These are phyloP conservation scores for Sphaerobolus stellatus DNA, from an alignment of 1,284 basidiomycete species.

Conservation along the genomic window DNA sequence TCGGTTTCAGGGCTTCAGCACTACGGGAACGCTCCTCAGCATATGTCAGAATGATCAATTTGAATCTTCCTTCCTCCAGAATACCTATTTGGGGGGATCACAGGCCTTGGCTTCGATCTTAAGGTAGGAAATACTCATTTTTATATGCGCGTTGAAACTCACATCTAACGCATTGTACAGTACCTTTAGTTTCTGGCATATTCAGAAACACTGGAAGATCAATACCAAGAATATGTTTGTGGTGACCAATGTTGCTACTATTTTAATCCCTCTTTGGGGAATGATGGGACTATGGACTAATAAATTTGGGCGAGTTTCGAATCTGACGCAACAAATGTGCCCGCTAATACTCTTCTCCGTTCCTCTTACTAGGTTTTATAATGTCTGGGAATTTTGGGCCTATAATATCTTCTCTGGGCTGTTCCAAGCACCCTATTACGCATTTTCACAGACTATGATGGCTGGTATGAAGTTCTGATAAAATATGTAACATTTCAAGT, in stretches of 20 bases:
- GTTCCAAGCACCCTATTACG: conserved; percentile 87
- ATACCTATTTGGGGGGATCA: conserved; percentile 72
- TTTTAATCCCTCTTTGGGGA: conserved; percentile 82
- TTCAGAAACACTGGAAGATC: conserved; percentile 76
- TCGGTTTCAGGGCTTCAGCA: conserved; percentile 63
- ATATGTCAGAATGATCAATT: conserved; percentile 82
- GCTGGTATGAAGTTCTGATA: conserved; percentile 34
- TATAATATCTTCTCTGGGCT: conserved; percentile 81
- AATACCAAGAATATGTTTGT: conserved; percentile 78
- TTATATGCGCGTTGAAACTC: conserved; percentile 9
- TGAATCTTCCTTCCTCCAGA: conserved; percentile 69
- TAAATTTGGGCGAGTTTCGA: conserved; percentile 56
- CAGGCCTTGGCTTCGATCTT: conserved; percentile 72
- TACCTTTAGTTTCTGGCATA: conserved; percentile 76
- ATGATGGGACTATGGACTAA: conserved; percentile 88
- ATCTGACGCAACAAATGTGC: background rate
- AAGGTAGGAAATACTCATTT: conserved; percentile 29
- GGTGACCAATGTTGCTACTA: conserved; percentile 73
- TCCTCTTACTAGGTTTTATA: conserved; percentile 68
- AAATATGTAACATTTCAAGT: background rate
- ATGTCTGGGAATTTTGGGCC: conserved; percentile 83
- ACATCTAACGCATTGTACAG: conserved; percentile 29
- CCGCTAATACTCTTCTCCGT: too few relatives aligned
- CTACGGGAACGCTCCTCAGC: conserved; percentile 70
- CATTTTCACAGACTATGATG: conserved; percentile 86